phyloP scores from a whole-genome alignment of 1,284 basidiomycete genomes.

The Flammula alnicola region DNA sequence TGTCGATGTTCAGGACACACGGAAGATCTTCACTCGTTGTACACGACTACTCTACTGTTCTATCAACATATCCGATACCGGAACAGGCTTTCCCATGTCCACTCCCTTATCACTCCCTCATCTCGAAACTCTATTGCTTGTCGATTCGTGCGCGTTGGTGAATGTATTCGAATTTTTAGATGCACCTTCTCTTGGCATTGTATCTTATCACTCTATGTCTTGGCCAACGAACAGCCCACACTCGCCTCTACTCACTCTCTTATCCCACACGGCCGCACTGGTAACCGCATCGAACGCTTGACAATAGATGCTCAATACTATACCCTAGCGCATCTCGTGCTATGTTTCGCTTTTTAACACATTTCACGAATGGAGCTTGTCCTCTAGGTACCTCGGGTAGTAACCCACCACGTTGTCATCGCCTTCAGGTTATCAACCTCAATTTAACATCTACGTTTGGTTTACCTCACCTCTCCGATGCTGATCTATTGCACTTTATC shows the following conservation, averaged over 20 bases:
- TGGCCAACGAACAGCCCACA: background rate
- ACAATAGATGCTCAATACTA: background rate
- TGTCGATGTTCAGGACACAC: background rate
- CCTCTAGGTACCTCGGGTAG: too few species aligned
- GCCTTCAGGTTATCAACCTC: too few species aligned
- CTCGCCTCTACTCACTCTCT: background rate
- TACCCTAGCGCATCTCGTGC: background rate
- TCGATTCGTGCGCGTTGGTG: background rate
- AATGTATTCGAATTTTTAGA: background rate
- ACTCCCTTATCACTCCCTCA: background rate
- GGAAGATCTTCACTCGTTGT: background rate
- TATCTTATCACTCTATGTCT: background rate
- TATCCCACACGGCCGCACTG: background rate
- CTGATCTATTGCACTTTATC: too few species aligned
- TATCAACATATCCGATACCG: background rate
- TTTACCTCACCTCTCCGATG: too few species aligned
- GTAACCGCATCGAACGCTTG: background rate
- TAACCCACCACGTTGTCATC: too few species aligned
- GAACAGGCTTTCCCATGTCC: background rate
- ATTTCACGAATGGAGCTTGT: too few species aligned
- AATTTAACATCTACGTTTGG: too few species aligned
- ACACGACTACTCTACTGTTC: background rate
- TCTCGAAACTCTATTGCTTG: background rate
- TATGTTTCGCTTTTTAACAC: too few species aligned
- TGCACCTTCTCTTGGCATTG: background rate